These are phyloP conservation scores for Tuber magnatum DNA, from an alignment of 495 filamentous ascomycete species.

Conservation along the genomic window DNA sequence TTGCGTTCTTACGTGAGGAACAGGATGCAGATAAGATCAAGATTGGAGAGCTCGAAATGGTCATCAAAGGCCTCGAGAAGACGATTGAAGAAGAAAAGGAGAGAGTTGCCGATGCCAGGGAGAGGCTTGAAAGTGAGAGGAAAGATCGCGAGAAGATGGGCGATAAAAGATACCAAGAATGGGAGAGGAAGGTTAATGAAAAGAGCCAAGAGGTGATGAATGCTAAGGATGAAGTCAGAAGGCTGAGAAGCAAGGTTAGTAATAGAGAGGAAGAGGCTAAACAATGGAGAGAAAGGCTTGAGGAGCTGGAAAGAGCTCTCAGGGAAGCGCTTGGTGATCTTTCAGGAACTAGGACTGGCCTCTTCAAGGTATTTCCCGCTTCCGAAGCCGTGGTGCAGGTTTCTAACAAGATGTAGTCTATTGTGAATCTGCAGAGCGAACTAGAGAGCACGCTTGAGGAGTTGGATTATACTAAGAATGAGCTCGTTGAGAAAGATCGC, in stretches of 20 bases:
- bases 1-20: conserved; percentile 90
- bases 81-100: conserved; percentile 73
- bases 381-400: conserved; percentile 14
- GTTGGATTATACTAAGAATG: conserved; percentile 65
- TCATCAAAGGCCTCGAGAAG: conserved; percentile 64
- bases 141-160: conserved; percentile 81
- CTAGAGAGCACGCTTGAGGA: conserved; percentile 75
- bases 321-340: conserved; percentile 76
- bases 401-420: conserved; percentile 50
- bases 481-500: conserved; percentile 77
- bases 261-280: conserved; percentile 78
- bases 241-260: conserved; percentile 70
- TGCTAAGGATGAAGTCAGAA: conserved; percentile 79
- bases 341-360: conserved; percentile 74
- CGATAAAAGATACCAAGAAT: conserved; percentile 80
- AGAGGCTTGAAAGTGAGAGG: conserved; percentile 66
- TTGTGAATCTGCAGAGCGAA: conserved; percentile 78
- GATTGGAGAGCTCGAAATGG: conserved; percentile 83
- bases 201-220: conserved; percentile 43
- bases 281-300: conserved; percentile 79
- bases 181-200: conserved; percentile 50
- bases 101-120: conserved; percentile 67
- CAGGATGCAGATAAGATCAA: conserved; percentile 97
- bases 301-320: conserved; percentile 81
- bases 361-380: conserved; percentile 58